Conservation (phyloP, 139 green algal genomes). For the Klebsormidium nitens region DNA sequence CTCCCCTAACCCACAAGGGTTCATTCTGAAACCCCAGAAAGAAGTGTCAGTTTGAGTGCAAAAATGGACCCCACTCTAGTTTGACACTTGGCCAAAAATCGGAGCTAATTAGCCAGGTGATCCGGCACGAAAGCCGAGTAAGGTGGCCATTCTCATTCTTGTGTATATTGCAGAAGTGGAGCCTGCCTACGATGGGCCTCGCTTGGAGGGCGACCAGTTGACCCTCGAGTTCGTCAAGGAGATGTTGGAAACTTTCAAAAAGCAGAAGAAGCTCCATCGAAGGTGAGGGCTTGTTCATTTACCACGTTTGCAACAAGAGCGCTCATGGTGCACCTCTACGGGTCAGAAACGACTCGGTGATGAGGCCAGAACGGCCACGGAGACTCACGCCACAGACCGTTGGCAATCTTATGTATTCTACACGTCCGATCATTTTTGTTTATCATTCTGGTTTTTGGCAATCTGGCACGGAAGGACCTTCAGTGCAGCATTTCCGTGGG, state of each 20-base stretch:
- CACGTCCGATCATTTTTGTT: not conserved
- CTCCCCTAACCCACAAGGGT: too few relatives aligned
- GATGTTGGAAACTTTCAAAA: constrained; percentile 88
- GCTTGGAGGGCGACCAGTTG: constrained; percentile 67
- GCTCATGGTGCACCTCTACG: too few relatives aligned
- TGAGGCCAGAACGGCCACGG: not conserved
- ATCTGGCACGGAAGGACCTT: not conserved
- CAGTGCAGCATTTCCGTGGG: not conserved
- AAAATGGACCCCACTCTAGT: too few relatives aligned
- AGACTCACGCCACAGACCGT: not conserved
- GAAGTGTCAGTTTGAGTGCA: too few relatives aligned
- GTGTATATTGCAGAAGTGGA: constrained; percentile 76
- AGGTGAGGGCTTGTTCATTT: constrained; percentile 32
- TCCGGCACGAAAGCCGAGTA: too few relatives aligned
- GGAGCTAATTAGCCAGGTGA: too few relatives aligned
- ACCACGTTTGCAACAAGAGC: constrained; percentile 3
- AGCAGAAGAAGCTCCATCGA: constrained; percentile 73
- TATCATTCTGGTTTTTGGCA: not conserved
- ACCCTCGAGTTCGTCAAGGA: constrained; percentile 77
- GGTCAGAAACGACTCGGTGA: too few relatives aligned
- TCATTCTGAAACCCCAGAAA: too few relatives aligned
- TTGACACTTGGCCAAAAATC: too few relatives aligned
- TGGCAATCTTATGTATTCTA: not conserved
- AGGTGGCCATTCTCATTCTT: too few relatives aligned
- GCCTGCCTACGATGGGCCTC: constrained; percentile 73